Conservation (phyloP, 1,284 basidiomycete species). For the Marasmius fiardii region DNA sequence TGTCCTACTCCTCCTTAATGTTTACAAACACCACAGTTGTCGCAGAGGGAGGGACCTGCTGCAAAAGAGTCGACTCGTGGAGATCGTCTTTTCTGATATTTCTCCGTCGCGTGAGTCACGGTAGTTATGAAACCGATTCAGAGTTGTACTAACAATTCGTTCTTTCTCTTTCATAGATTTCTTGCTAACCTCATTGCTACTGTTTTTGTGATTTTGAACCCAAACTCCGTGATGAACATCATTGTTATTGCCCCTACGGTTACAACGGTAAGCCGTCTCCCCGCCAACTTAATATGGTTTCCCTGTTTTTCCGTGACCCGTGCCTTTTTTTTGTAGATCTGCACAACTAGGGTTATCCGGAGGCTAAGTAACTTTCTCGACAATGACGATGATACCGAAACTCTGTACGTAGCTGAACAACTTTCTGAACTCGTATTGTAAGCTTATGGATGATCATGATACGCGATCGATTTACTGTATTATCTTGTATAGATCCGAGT, state of each 20-base stretch:
- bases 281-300: too few relatives aligned
- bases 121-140: background rate
- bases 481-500: slow-evolving; percentile 8
- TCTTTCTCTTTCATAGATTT: slow-evolving; percentile 39
- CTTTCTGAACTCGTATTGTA: background rate
- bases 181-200: slow-evolving; percentile 61
- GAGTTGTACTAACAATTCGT: background rate
- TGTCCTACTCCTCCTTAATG: slow-evolving; percentile 55
- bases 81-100: slow-evolving; percentile 71
- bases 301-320: slow-evolving; percentile 1
- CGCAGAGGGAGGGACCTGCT: slow-evolving; percentile 9
- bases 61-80: slow-evolving; percentile 17
- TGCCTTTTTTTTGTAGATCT: slow-evolving; percentile 4
- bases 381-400: slow-evolving; percentile 16
- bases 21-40: slow-evolving; percentile 50
- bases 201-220: slow-evolving; percentile 23
- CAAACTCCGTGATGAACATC: slow-evolving; percentile 20
- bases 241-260: slow-evolving; percentile 35
- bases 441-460: background rate
- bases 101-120: slow-evolving; percentile 63
- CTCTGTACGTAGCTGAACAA: slow-evolving; percentile 13
- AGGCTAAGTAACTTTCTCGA: slow-evolving; percentile 15
- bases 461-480: background rate
- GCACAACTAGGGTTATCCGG: slow-evolving; percentile 12
- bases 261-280: slow-evolving; percentile 32